Conservation (phyloP, 2,329 filamentous ascomycete genomes). For the Cercospora berteroae region DNA sequence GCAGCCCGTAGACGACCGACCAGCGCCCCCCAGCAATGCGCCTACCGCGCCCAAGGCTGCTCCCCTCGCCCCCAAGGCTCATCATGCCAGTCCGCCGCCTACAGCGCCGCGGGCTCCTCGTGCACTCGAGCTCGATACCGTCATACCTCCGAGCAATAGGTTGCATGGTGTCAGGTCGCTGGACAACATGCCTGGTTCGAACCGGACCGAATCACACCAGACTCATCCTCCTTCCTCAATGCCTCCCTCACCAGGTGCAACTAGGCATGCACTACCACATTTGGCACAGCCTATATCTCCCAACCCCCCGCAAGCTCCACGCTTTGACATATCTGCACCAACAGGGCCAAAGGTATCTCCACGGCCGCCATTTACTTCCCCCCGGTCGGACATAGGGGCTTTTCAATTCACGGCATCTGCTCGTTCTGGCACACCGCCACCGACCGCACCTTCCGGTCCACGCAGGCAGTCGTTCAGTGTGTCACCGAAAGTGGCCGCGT, state of each 20-base stretch:
- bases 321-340: slow-evolving; percentile 31
- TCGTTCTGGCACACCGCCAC: slow-evolving; percentile 31
- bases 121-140: slow-evolving; percentile 30
- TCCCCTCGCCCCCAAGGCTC: slow-evolving; percentile 40
- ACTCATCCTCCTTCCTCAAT: slow-evolving; percentile 16
- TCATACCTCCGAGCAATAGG: slow-evolving; percentile 26
- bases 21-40: slow-evolving; percentile 26
- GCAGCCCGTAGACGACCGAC: slow-evolving; percentile 16
- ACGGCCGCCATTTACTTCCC: slow-evolving; percentile 31
- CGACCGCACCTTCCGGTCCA: slow-evolving; percentile 35
- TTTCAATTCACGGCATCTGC: slow-evolving; percentile 13
- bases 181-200: slow-evolving; percentile 30
- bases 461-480: slow-evolving; percentile 37
- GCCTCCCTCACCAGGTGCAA: slow-evolving; percentile 25
- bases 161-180: slow-evolving; percentile 34
- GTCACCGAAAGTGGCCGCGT: slow-evolving; percentile 36
- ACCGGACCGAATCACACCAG: slow-evolving; percentile 1
- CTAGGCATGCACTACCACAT: slow-evolving; percentile 25
- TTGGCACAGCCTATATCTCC: slow-evolving; percentile 30
- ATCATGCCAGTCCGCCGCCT: slow-evolving; percentile 30
- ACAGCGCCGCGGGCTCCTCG: slow-evolving; percentile 37
- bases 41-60: slow-evolving; percentile 42
- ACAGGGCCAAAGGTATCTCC: slow-evolving; percentile 36
- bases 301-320: slow-evolving; percentile 23
- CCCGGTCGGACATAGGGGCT: slow-evolving; percentile 26